phyloP scores from a whole-genome alignment of 2,329 filamentous ascomycete species.

The Beauveria pseudobassiana region DNA sequence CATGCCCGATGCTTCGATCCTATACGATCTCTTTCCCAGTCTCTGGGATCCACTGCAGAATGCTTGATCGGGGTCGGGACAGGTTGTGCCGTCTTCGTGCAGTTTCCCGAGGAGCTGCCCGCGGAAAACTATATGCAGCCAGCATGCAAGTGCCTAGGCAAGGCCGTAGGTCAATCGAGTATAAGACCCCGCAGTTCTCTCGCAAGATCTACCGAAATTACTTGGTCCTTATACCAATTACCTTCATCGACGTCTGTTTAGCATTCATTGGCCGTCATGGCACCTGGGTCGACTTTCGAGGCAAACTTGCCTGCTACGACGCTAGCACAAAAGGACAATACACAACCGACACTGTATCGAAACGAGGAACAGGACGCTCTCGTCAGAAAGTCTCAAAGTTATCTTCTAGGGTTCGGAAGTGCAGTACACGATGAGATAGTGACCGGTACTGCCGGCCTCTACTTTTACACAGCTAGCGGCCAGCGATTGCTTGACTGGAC shows the following conservation, averaged over 20 bases:
- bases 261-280: constrained; percentile 14
- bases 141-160: neutral
- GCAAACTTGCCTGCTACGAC: neutral
- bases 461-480: constrained; percentile 37
- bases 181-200: neutral
- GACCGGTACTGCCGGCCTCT: constrained; percentile 33
- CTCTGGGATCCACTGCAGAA: constrained; percentile 31
- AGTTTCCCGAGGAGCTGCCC: constrained; percentile 11
- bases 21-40: constrained; percentile 28
- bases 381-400: constrained; percentile 16
- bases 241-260: neutral
- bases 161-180: neutral
- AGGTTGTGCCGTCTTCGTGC: neutral
- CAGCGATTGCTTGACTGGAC: constrained; percentile 50
- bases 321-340: constrained; percentile 8
- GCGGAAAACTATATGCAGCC: constrained; percentile 9
- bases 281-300: constrained; percentile 13
- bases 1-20: constrained; percentile 25
- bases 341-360: constrained; percentile 16
- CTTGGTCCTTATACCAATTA: no score
- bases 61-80: constrained; percentile 19
- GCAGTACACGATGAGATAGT: constrained; percentile 30
- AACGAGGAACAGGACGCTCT: constrained; percentile 17
- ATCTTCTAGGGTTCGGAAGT: constrained; percentile 21
- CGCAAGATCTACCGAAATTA: no score